Percentiles rank a stretch among this genome's conserved stretches.
These are phyloP conservation scores for Fabrea salina DNA, from an alignment of 169 alveolate species.

Conservation along the genomic window DNA sequence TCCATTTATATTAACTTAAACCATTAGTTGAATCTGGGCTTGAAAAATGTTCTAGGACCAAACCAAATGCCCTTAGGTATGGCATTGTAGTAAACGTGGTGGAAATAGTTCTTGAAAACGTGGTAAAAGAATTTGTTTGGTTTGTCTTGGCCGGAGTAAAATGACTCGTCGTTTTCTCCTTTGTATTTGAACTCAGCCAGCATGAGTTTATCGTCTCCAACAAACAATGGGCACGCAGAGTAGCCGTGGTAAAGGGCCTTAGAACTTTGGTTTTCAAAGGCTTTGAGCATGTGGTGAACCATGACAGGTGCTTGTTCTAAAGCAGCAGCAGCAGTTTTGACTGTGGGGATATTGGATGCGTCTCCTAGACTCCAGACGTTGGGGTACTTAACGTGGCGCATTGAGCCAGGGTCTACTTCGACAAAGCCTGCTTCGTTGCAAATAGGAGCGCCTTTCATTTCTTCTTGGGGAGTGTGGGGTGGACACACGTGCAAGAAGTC, in stretches of 20 bases:
- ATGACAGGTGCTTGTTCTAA: conserved; percentile 66
- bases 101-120: conserved; percentile 62
- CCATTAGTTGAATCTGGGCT: conserved; percentile 17
- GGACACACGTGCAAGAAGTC: conserved; percentile 56
- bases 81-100: conserved; percentile 59
- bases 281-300: conserved; percentile 40
- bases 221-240: conserved; percentile 62
- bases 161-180: conserved; percentile 57
- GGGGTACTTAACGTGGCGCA: conserved; percentile 45
- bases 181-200: conserved; percentile 69
- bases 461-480: background rate
- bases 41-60: conserved; percentile 57
- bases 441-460: background rate
- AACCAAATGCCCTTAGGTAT: conserved; percentile 66
- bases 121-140: conserved; percentile 50
- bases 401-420: conserved; percentile 55
- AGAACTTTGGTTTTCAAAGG: background rate
- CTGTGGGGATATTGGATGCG: conserved; percentile 45
- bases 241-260: conserved; percentile 47
- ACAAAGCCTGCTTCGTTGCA: conserved; percentile 61
- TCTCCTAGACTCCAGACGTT: conserved; percentile 75
- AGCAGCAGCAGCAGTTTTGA: conserved; percentile 80
- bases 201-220: conserved; percentile 60
- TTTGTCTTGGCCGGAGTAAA: conserved; percentile 41
- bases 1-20: too few relatives aligned